A percentile compares a stretch with the other conserved stretches of the same genome.
Conservation (phyloP, 1,284 basidiomycete species). For the Ceratobasidium sp. region DNA sequence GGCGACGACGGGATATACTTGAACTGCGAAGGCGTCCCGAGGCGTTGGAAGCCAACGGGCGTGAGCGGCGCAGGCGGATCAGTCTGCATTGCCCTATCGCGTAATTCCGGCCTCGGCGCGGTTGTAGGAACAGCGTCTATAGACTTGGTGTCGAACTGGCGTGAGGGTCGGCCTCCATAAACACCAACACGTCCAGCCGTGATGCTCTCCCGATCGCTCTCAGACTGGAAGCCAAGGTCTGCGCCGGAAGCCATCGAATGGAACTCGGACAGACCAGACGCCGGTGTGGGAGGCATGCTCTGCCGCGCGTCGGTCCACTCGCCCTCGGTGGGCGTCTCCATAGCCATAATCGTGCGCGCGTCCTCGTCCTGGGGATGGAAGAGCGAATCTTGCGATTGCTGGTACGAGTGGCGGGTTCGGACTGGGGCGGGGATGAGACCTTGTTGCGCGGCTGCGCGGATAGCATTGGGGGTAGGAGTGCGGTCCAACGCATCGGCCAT, state of each 20-base stretch:
- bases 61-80: slow-evolving; percentile 60
- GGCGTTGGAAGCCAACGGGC: slow-evolving; percentile 64
- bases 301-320: slow-evolving; percentile 87
- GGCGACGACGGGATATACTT: slow-evolving; percentile 75
- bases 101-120: slow-evolving; percentile 68
- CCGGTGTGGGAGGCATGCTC: slow-evolving; percentile 62
- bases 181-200: slow-evolving; percentile 58
- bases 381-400: slow-evolving; percentile 28
- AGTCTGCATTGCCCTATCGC: slow-evolving; percentile 82
- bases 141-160: slow-evolving; percentile 45
- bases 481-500: slow-evolving; percentile 14
- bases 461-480: slow-evolving; percentile 46
- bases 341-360: slow-evolving; percentile 66
- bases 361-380: slow-evolving; percentile 31
- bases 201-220: slow-evolving; percentile 73
- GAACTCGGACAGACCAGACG: slow-evolving; percentile 55
- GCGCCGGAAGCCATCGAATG: slow-evolving; percentile 53
- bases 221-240: slow-evolving; percentile 54
- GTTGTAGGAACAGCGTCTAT: slow-evolving; percentile 51
- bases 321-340: slow-evolving; percentile 74
- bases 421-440: slow-evolving; percentile 49
- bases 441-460: slow-evolving; percentile 51
- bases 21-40: slow-evolving; percentile 77
- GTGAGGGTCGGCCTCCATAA: neutral
- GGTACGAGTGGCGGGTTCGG: slow-evolving; percentile 47